phyloP scores from a whole-genome alignment of 1,284 basidiomycete species.

The Pseudozyma tsukubaensis region DNA sequence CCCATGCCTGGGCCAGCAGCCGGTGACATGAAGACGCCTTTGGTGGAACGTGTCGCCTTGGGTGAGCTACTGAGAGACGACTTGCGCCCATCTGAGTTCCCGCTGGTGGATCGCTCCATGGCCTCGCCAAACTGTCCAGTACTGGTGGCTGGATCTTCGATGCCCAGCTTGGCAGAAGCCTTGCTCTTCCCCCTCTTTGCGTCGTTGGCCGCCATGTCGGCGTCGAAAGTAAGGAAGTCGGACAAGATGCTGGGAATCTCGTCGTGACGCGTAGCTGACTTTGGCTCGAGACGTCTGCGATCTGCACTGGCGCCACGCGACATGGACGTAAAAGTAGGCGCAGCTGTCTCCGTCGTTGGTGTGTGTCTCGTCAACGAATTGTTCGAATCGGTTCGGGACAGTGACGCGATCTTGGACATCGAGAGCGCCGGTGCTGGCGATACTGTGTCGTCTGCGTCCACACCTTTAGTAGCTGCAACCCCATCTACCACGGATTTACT shows the following conservation, averaged over 20 bases:
- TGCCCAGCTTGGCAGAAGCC: background rate
- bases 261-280: conserved; percentile 35
- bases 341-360: background rate
- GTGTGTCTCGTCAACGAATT: background rate
- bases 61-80: conserved; percentile 33
- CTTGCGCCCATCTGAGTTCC: conserved; percentile 28
- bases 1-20: conserved; percentile 43
- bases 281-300: conserved; percentile 32
- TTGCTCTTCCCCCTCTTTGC: conserved; percentile 15
- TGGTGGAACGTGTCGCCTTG: conserved; percentile 28
- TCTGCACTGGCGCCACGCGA: conserved; percentile 7
- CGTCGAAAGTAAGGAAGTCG: conserved; percentile 45
- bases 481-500: too few species aligned
- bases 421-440: background rate
- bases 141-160: background rate
- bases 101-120: conserved; percentile 25
- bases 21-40: conserved; percentile 38
- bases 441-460: background rate
- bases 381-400: conserved; percentile 1
- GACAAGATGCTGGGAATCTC: conserved; percentile 35
- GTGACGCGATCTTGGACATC: background rate
- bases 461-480: background rate
- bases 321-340: conserved; percentile 7
- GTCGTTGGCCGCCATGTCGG: conserved; percentile 13
- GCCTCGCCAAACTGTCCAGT: conserved; percentile 5